These are phyloP conservation scores for Solanum corneliomulleri DNA, from an alignment of 257 asterid genomes.

Conservation along the genomic window DNA sequence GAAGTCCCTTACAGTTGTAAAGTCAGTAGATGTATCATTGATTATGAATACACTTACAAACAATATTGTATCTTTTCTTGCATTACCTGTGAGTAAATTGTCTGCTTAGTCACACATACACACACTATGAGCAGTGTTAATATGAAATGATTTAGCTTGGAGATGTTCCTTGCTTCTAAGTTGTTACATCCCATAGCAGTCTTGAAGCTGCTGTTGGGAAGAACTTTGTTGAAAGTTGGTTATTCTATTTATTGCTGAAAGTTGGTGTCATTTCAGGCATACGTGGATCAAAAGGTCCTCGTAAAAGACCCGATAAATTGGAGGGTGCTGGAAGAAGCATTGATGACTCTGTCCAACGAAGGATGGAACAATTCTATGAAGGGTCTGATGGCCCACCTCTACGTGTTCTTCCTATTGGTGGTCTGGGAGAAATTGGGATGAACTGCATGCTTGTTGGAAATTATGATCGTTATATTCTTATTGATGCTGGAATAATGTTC, in stretches of 20 bases:
- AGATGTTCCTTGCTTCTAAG: neutral
- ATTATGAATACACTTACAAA: neutral
- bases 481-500: constrained; percentile 98
- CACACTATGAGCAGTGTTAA: neutral
- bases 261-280: constrained; percentile 24
- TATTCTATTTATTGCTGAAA: neutral
- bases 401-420: constrained; percentile 93
- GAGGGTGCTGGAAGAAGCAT: constrained; percentile 92
- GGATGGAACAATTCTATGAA: constrained; percentile 95
- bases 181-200: neutral
- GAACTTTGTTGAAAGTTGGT: neutral
- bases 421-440: constrained; percentile 99
- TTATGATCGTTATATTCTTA: constrained; percentile 84
- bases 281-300: constrained; percentile 42
- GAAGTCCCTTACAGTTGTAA: neutral
- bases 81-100: neutral
- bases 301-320: constrained; percentile 36
- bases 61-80: neutral
- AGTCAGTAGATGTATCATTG: neutral
- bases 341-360: constrained; percentile 92
- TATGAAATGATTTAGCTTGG: neutral
- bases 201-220: neutral
- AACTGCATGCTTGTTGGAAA: constrained; percentile 98
- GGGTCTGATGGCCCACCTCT: constrained; percentile 93
- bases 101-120: neutral